Percentiles rank a stretch among this genome's conserved stretches.
phyloP scores from a whole-genome alignment of 2,329 filamentous ascomycete species.

The Ophiosphaerella herpotricha region DNA sequence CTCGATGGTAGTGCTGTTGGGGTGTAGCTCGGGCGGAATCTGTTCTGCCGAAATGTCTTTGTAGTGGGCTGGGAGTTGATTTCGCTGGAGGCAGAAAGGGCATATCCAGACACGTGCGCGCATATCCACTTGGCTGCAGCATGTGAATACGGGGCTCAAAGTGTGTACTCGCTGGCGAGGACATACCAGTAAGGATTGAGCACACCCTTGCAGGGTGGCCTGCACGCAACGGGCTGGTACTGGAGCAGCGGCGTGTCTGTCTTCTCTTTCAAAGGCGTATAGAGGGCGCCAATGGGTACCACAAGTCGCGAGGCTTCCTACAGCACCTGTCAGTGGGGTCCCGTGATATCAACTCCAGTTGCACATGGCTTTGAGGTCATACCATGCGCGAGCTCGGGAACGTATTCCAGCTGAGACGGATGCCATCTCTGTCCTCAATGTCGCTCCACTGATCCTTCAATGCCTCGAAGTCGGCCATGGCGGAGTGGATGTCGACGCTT shows the following conservation, averaged over 20 bases:
- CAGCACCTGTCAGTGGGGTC: constrained; percentile 30
- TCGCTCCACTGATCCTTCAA: constrained; percentile 97
- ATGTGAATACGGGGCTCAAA: constrained; percentile 17
- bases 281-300: constrained; percentile 93
- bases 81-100: constrained; percentile 83
- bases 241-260: constrained; percentile 84
- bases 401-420: constrained; percentile 97
- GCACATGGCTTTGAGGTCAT: constrained; percentile 10
- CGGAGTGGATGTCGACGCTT: constrained; percentile 32
- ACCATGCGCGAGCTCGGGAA: constrained; percentile 97
- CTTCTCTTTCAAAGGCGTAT: constrained; percentile 95
- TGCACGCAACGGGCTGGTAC: constrained; percentile 97
- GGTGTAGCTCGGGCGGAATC: constrained; percentile 82
- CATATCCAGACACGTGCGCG: constrained; percentile 86
- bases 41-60: constrained; percentile 85
- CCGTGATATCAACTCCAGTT: constrained; percentile 11
- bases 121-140: constrained; percentile 75
- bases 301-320: constrained; percentile 93
- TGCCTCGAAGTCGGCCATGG: constrained; percentile 84
- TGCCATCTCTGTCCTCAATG: constrained; percentile 93
- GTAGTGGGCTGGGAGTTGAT: constrained; percentile 82
- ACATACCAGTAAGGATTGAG: constrained; percentile 94
- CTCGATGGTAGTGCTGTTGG: constrained; percentile 85
- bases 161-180: neutral
- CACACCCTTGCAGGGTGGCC: constrained; percentile 91